These are phyloP conservation scores for Combretum micranthum DNA, from an alignment of 345 rosid species.

Conservation along the genomic window DNA sequence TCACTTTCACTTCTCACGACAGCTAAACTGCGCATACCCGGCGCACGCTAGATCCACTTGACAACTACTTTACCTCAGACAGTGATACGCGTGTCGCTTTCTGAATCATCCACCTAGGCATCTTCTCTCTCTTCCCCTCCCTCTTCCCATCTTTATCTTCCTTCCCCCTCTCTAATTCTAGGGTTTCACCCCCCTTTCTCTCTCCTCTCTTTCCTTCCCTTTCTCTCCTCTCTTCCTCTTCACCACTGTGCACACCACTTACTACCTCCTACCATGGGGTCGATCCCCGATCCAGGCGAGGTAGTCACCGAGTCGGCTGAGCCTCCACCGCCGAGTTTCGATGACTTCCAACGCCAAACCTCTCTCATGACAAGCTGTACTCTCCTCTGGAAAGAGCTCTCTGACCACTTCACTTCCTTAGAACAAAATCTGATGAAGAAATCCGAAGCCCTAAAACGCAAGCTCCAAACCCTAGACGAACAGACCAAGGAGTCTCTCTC, in stretches of 20 bases:
- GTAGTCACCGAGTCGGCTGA: constrained; percentile 51
- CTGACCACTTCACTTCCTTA: constrained; percentile 85
- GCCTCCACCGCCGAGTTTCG: constrained; percentile 57
- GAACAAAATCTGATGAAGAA: constrained; percentile 72
- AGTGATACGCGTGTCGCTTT: constrained; percentile 38
- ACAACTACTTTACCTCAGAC: constrained; percentile 6
- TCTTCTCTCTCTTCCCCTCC: constrained; percentile 10
- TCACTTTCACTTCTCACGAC: constrained; percentile 9
- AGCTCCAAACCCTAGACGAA: constrained; percentile 60
- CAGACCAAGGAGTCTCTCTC: constrained; percentile 72
- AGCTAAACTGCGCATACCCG: constrained; percentile 20
- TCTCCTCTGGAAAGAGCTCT: constrained; percentile 95
- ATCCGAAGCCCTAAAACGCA: constrained; percentile 72
- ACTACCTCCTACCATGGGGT: constrained; percentile 60
- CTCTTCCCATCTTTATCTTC: constrained; percentile 9
- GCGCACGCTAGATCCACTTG: constrained; percentile 25
- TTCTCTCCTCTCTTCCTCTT: not conserved
- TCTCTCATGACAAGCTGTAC: constrained; percentile 98
- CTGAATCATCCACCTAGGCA: constrained; percentile 37
- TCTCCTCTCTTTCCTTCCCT: constrained; percentile 3
- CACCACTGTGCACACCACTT: constrained; percentile 8
- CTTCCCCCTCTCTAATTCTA: constrained; percentile 19
- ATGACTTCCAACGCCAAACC: constrained; percentile 87
- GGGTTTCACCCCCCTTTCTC: constrained; percentile 25
- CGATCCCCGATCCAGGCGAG: constrained; percentile 95